Percentiles rank a stretch among this genome's conserved stretches.
These are phyloP conservation scores for Psilocybe mexicana DNA, from an alignment of 1,284 basidiomycete species.

Conservation along the genomic window DNA sequence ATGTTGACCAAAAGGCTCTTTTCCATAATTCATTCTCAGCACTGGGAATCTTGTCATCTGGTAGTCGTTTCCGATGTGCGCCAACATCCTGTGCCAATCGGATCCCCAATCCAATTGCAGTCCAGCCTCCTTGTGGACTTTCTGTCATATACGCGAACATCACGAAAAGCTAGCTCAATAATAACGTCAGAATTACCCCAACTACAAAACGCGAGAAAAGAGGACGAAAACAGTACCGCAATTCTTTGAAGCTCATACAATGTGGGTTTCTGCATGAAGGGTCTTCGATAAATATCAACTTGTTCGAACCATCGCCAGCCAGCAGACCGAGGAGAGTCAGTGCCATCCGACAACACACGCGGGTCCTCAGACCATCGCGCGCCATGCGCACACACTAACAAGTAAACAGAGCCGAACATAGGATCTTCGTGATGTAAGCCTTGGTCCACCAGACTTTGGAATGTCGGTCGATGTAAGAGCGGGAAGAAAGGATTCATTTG, in stretches of 20 bases:
- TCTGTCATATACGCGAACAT: constrained; percentile 35
- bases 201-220: background rate
- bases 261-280: constrained; percentile 56
- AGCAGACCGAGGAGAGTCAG: constrained; percentile 53
- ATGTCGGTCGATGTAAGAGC: constrained; percentile 78
- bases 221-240: constrained; percentile 32
- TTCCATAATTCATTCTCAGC: constrained; percentile 66
- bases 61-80: constrained; percentile 45
- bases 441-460: constrained; percentile 61
- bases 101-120: constrained; percentile 55
- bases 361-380: constrained; percentile 70
- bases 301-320: constrained; percentile 79
- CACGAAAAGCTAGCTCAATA: constrained; percentile 32
- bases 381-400: constrained; percentile 77
- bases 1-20: constrained; percentile 60
- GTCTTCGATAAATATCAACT: constrained; percentile 57
- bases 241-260: constrained; percentile 72
- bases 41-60: constrained; percentile 31
- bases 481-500: constrained; percentile 64
- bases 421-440: constrained; percentile 58
- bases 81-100: constrained; percentile 58
- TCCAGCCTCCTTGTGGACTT: constrained; percentile 57
- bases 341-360: constrained; percentile 55
- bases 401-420: constrained; percentile 66
- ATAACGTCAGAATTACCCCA: background rate